These are phyloP conservation scores for Saturnispora zaruensis DNA, from an alignment of 805 yeast species.

Conservation along the genomic window DNA sequence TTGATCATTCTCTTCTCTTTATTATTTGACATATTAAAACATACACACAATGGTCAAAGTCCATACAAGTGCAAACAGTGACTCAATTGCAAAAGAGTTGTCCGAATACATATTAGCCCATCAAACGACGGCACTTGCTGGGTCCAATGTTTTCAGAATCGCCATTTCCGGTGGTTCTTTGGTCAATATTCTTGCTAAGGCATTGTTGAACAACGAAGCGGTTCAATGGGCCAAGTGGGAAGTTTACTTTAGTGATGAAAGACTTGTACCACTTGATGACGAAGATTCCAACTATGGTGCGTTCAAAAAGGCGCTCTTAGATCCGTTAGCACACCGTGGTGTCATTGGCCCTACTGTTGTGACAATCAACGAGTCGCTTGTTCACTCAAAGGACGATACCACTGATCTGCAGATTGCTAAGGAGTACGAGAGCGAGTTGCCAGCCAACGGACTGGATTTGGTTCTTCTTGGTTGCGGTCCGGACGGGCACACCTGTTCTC, in stretches of 20 bases:
- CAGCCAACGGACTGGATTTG: slow-evolving; percentile 47
- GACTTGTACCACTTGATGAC: slow-evolving; percentile 75
- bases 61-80: slow-evolving; percentile 44
- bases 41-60: slow-evolving; percentile 25
- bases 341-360: slow-evolving; percentile 47
- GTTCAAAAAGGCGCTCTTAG: slow-evolving; percentile 56
- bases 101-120: slow-evolving; percentile 50
- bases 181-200: slow-evolving; percentile 61
- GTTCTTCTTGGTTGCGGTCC: slow-evolving; percentile 88
- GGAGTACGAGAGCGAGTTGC: slow-evolving; percentile 53
- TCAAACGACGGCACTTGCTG: slow-evolving; percentile 52
- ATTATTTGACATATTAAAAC: background rate
- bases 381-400: slow-evolving; percentile 43
- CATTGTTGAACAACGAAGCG: slow-evolving; percentile 50
- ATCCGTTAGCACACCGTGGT: slow-evolving; percentile 35
- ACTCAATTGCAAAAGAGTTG: slow-evolving; percentile 46
- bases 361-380: slow-evolving; percentile 56
- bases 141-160: slow-evolving; percentile 45
- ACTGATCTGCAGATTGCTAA: slow-evolving; percentile 47
- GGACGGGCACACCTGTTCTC: slow-evolving; percentile 91
- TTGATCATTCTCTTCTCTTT: background rate
- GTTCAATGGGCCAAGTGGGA: slow-evolving; percentile 67
- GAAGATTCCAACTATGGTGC: slow-evolving; percentile 82
- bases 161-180: slow-evolving; percentile 92
- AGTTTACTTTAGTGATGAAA: slow-evolving; percentile 83